Base-by-base conservation (phyloP, 2,329 filamentous ascomycete species). In the Acrodontium crateriforme region DNA sequence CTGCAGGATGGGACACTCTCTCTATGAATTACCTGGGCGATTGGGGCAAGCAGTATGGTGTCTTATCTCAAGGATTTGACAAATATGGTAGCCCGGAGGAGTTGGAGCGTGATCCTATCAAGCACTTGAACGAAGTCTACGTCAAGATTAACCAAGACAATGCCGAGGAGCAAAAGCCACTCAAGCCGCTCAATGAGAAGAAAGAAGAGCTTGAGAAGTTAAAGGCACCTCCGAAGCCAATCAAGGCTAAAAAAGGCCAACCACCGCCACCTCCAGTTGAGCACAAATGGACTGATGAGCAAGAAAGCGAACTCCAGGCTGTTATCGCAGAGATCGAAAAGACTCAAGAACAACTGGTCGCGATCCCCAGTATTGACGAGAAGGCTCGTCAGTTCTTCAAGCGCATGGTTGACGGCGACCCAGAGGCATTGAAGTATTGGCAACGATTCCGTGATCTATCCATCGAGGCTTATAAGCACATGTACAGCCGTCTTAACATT, bases 111-210 rank as follows among this genome's bases (percentile, higher is more conserved):
- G 79, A 87, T 45, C 80, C 81, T 9, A 83, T 87, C 47, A 78
- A 80, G 52, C 81, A 89, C 51, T 61, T 89, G 7, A 85, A 77
- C 53, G 71, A 84, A 45, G 74, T 89, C 28, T 89, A 87, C 45
- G 79, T 85, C 37, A 69, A 72, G 52, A 82, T 87, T 53, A 72
- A 72, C 41, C 63, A 63, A 19, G 62, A 76, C 3, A 67, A 75
- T 37, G 54, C 61, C 2, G 69, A 63, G 0, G 74, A 83, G 59
- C 75, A 77, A 39, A 75, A 78, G 38, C 50, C 66, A 34, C 70
- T 76, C 14, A 72, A 74, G 42, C 62, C 44, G 34, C 35, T 58
- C 18, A 50, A 55, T 30, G 55, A 54, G 30, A 50, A 56, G 45
- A 56, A 59, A 37, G 53, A 57, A 28, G 54, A 55, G 31, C 42